These are phyloP conservation scores for Backusella circina DNA, from an alignment of 192 early-diverging fungal genomes.

Conservation along the genomic window DNA sequence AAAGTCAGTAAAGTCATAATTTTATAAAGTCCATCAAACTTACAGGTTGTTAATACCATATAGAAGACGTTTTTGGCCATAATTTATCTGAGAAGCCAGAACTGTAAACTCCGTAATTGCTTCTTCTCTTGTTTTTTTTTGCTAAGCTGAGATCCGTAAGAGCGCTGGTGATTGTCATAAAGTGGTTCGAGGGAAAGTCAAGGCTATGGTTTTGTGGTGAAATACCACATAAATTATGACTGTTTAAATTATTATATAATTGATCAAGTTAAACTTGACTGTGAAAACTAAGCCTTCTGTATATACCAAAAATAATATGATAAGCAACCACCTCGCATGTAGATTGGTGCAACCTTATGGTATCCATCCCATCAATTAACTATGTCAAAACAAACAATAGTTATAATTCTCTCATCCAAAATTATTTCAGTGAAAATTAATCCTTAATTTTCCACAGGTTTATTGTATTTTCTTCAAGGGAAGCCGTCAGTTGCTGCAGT, in stretches of 20 bases:
- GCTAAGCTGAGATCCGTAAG: not conserved
- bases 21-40: not conserved
- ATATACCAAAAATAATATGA: too few species aligned
- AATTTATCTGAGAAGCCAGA: constrained; percentile 1
- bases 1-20: not conserved
- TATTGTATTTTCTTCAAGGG: not conserved
- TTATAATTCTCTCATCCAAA: too few species aligned
- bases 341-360: too few species aligned
- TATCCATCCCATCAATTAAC: too few species aligned
- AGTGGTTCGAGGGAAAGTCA: not conserved
- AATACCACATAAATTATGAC: too few species aligned
- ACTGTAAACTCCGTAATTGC: not conserved
- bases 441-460: too few species aligned
- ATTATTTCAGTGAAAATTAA: too few species aligned
- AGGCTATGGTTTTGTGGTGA: not conserved
- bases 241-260: too few species aligned
- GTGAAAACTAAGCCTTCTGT: too few species aligned
- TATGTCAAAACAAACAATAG: too few species aligned
- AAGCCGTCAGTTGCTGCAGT: not conserved
- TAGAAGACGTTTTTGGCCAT: not conserved
- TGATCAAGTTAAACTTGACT: too few species aligned
- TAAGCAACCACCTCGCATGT: too few species aligned
- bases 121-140: not conserved
- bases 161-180: not conserved
- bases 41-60: not conserved